Conservation (phyloP, 768 basidiomycete species). For the Scleroderma citrinum region DNA sequence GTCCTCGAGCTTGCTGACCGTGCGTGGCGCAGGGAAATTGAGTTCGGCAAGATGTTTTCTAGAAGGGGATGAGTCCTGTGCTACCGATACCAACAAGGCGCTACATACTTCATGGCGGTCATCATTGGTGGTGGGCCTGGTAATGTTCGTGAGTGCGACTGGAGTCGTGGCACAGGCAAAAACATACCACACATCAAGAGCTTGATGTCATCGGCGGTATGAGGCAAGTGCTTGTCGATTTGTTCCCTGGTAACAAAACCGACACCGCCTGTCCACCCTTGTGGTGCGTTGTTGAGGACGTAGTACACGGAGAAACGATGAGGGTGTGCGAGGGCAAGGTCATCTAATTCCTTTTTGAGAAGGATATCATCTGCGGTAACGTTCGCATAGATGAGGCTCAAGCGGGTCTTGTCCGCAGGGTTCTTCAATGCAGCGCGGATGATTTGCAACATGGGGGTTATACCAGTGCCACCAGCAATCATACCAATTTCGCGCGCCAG, state of each 20-base stretch:
- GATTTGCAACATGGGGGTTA: slow-evolving; percentile 99
- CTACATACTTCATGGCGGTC: slow-evolving; percentile 71
- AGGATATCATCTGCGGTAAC: slow-evolving; percentile 91
- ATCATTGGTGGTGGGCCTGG: slow-evolving; percentile 74
- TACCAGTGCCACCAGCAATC: slow-evolving; percentile 98
- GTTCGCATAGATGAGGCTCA: slow-evolving; percentile 95
- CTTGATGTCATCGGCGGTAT: slow-evolving; percentile 61
- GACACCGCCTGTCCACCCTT: slow-evolving; percentile 79
- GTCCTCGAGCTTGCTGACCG: slow-evolving; percentile 90
- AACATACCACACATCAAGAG: slow-evolving; percentile 80
- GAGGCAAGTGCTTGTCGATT: slow-evolving; percentile 78
- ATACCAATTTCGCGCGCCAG: slow-evolving; percentile 81
- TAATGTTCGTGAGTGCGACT: neutral
- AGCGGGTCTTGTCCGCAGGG: slow-evolving; percentile 73
- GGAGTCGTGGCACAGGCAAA: slow-evolving; percentile 6
- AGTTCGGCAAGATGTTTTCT: slow-evolving; percentile 89
- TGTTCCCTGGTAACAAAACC: slow-evolving; percentile 94
- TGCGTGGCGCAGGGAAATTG: slow-evolving; percentile 80
- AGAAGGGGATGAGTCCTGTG: slow-evolving; percentile 5
- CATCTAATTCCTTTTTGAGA: slow-evolving; percentile 81
- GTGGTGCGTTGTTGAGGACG: slow-evolving; percentile 92
- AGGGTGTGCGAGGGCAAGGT: slow-evolving; percentile 57
- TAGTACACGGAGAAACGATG: slow-evolving; percentile 76
- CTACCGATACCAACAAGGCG: neutral
- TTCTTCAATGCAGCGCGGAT: slow-evolving; percentile 90